Conservation (phyloP, 2,329 filamentous ascomycete genomes). For the Piedraia hortae region DNA sequence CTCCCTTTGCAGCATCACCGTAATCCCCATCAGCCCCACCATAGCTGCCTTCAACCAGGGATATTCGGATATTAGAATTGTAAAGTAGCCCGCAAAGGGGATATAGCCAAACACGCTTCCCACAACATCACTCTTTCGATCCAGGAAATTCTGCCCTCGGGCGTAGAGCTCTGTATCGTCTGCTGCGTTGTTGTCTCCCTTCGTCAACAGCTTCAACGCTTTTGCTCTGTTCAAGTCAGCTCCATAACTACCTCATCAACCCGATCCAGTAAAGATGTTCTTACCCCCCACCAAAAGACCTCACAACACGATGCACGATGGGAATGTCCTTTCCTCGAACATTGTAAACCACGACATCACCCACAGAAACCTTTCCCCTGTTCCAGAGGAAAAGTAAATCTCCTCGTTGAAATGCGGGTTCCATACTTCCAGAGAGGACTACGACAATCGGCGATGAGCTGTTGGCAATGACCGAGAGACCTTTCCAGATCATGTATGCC, state of each 20-base stretch:
- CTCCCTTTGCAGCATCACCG: conserved; percentile 80
- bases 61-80: conserved; percentile 80
- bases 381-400: conserved; percentile 59
- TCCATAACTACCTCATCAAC: not conserved
- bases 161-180: conserved; percentile 88
- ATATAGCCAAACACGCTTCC: conserved; percentile 80
- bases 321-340: conserved; percentile 85
- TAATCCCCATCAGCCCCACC: conserved; percentile 78
- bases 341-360: conserved; percentile 57
- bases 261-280: conserved; percentile 6
- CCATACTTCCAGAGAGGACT: conserved; percentile 63
- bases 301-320: conserved; percentile 79
- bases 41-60: conserved; percentile 93
- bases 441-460: conserved; percentile 43
- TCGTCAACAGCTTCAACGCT: conserved; percentile 51
- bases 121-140: conserved; percentile 57
- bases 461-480: conserved; percentile 50
- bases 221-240: conserved; percentile 4
- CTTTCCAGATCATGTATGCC: conserved; percentile 83
- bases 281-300: conserved; percentile 34
- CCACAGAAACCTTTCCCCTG: conserved; percentile 32
- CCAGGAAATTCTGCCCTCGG: conserved; percentile 58
- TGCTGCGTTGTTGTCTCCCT: conserved; percentile 85
- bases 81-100: conserved; percentile 88
- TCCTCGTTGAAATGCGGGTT: conserved; percentile 54